Conservation (phyloP, 2,329 filamentous ascomycete species). For the Clonostachys byssicola region DNA sequence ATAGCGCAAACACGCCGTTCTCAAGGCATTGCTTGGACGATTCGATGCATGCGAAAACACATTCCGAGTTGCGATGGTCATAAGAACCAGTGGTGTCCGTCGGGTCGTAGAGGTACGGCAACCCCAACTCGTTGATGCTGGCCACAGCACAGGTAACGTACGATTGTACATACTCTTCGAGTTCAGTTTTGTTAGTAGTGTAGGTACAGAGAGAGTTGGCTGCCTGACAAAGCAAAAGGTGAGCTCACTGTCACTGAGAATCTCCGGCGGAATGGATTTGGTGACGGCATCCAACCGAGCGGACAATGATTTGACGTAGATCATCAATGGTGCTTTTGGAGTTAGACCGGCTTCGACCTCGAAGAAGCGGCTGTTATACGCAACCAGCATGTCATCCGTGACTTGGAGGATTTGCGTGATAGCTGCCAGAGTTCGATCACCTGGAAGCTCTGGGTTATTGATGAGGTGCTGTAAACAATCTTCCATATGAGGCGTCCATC, state of each 20-base stretch:
- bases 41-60: conserved; percentile 18
- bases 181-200: conserved; percentile 17
- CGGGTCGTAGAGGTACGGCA: conserved; percentile 5
- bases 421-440: conserved; percentile 40
- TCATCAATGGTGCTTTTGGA: conserved; percentile 8
- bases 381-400: conserved; percentile 22
- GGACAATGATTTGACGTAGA: conserved; percentile 10
- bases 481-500: conserved; percentile 56
- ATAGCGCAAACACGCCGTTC: no score
- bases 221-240: neutral
- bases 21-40: conserved; percentile 1
- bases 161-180: conserved; percentile 11
- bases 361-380: conserved; percentile 9
- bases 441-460: conserved; percentile 36
- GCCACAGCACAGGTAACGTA: conserved; percentile 27
- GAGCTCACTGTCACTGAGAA: no score
- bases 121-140: conserved; percentile 25
- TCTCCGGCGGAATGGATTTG: no score
- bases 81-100: conserved; percentile 5
- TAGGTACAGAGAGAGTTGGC: rapidly evolving
- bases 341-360: neutral
- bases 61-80: conserved; percentile 12
- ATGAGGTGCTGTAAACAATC: conserved; percentile 45
- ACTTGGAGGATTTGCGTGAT: conserved; percentile 30
- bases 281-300: no score